phyloP scores from a whole-genome alignment of 495 filamentous ascomycete genomes.

The Apodospora peruviana region DNA sequence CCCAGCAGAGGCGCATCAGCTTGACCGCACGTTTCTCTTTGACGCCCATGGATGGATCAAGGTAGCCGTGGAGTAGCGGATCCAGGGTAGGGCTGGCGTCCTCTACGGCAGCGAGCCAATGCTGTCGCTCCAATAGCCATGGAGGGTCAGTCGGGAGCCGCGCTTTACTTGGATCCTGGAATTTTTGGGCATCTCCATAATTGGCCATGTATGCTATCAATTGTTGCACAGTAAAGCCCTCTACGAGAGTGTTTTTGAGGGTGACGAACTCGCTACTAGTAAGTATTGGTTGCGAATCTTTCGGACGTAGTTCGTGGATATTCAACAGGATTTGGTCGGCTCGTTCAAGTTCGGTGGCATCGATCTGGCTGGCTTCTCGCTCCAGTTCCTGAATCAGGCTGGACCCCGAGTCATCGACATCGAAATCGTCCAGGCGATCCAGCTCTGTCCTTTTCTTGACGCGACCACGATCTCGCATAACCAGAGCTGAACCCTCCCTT shows the following conservation, averaged over 20 bases:
- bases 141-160: neutral
- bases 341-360: no score
- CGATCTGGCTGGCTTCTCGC: constrained; percentile 16
- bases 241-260: constrained; percentile 29
- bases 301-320: constrained; percentile 39
- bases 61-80: constrained; percentile 19
- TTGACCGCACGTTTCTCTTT: constrained; percentile 32
- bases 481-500: constrained; percentile 25
- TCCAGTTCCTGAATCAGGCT: constrained; percentile 11
- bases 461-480: constrained; percentile 25
- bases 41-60: constrained; percentile 10
- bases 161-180: constrained; percentile 3
- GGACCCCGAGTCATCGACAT: no score
- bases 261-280: constrained; percentile 29
- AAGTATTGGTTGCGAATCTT: constrained; percentile 22
- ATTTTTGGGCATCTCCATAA: constrained; percentile 1
- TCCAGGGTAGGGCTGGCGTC: constrained; percentile 3
- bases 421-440: no score
- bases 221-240: constrained; percentile 40
- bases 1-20: constrained; percentile 40
- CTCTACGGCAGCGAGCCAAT: constrained; percentile 26
- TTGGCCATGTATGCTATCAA: constrained; percentile 31
- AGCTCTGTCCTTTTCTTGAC: neutral
- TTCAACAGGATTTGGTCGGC: constrained; percentile 30
- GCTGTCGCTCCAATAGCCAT: constrained; percentile 26